Evolutionary conservation across 2,329 filamentous ascomycete genomes (phyloP), one percentile per base, ranked within the genome.

Genomic region (Trichoderma asperellum): DNA sequence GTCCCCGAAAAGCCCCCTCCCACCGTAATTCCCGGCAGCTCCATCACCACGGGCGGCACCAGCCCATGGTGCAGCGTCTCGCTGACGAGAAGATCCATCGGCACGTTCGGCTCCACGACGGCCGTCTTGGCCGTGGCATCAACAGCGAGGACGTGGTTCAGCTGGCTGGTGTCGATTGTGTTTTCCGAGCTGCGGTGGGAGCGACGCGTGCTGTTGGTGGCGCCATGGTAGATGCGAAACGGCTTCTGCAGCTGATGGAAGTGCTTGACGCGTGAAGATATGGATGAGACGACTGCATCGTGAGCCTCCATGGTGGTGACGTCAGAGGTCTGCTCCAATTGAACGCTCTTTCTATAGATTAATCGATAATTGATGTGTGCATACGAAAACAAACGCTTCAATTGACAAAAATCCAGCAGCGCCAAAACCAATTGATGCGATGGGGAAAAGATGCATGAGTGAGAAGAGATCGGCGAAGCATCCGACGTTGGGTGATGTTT

Each of bases 141-240:
- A 58, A 94, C 81, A 10, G 82, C 79, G 11, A 94, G 81, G 18
- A 94, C 86, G 77, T 87, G 84, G 72, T 83, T 84, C 11, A 94
- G 84, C 4, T 77, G 75, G 78, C 88, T 90, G 47, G 90, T 93
- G 77, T 93, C 90, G 68, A 94, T 83, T 11, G 88, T 86, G 73
- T 86, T 87, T 76, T 84, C 83, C 14, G 78, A 76, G 57, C 78
- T 79, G 35, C 83, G 83, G 24, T 82, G 79, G 8, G 84, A 83
- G 32, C 85, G 84, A 8, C 92, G 88, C 47, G 92, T 94, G 78
- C 88, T 92, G 80, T 92, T 93, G 32, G 91, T 93, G 0, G 90
- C 89, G 71, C 92, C 92, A 79, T 94, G 91, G 74, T 89, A 91
- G 76, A 94, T 89, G n/a, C 91, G 86, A 79, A 92, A 94, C 2